A percentile compares a stretch with the other conserved stretches of the same genome.
Conservation (phyloP, 768 basidiomycete genomes). For the Daedaleopsis nitida region DNA sequence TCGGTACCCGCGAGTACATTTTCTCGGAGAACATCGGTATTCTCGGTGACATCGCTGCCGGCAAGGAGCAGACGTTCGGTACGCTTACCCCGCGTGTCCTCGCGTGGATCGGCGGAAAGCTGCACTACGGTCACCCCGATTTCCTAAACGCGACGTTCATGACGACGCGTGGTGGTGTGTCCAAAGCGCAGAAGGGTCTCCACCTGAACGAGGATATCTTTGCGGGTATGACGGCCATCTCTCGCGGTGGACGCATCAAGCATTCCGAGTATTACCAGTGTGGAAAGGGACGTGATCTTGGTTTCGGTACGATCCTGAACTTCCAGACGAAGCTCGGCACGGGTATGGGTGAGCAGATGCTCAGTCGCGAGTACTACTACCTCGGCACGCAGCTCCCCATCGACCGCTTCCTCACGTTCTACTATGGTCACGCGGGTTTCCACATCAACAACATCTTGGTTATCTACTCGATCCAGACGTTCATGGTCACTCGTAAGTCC, state of each 20-base stretch:
- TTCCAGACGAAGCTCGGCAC: conserved; percentile 99
- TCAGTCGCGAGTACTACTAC: conserved; percentile 99
- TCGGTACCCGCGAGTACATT: conserved; percentile 98
- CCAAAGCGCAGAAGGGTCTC: conserved; percentile 98
- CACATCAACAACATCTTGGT: conserved; percentile 99
- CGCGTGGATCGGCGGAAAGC: conserved; percentile 97
- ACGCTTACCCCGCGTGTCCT: conserved; percentile 94
- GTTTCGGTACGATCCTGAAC: conserved; percentile 98
- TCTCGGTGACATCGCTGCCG: conserved; percentile 97
- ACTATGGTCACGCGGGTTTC: conserved; percentile 99
- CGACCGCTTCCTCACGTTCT: conserved; percentile 99
- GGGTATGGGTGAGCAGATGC: conserved; percentile 99
- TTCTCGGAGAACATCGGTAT: conserved; percentile 99
- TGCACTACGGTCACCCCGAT: conserved; percentile 99
- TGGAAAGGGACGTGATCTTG: conserved; percentile 98
- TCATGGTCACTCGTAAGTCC: conserved; percentile 89
- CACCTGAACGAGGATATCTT: conserved; percentile 99
- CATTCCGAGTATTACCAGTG: conserved; percentile 99
- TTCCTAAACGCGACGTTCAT: conserved; percentile 98
- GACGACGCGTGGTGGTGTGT: conserved; percentile 97
- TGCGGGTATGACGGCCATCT: conserved; percentile 98
- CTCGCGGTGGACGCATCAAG: conserved; percentile 98
- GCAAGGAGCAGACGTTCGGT: conserved; percentile 99
- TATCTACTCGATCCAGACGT: conserved; percentile 96
- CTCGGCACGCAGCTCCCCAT: conserved; percentile 97